A percentile compares a stretch with the other conserved stretches of the same genome.
phyloP scores from a whole-genome alignment of 768 basidiomycete genomes.

The Mrakia frigida region DNA sequence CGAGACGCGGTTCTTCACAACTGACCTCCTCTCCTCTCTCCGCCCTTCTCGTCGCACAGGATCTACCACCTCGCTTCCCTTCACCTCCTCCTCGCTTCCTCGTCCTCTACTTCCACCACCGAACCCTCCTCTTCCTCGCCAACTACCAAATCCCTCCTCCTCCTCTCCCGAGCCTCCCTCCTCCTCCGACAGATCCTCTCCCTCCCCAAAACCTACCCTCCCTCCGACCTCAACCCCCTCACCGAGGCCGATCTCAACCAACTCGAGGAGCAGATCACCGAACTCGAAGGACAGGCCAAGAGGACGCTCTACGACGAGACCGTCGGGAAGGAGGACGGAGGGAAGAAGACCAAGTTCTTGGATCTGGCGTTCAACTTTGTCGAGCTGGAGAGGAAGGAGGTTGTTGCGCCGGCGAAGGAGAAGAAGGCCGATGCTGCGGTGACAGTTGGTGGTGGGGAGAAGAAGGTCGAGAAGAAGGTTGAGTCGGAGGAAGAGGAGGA shows the following conservation, averaged over 20 bases:
- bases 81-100: conserved; percentile 17
- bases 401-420: neutral
- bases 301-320: neutral
- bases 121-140: conserved; percentile 62
- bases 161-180: conserved; percentile 65
- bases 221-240: conserved; percentile 55
- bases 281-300: conserved; percentile 55
- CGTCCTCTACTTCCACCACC: neutral
- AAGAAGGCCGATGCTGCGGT: neutral
- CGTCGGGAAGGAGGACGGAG: neutral
- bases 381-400: conserved; percentile 5
- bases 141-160: conserved; percentile 64
- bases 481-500: conserved; percentile 8
- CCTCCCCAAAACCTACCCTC: conserved; percentile 51
- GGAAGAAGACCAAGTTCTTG: neutral
- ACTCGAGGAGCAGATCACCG: conserved; percentile 54
- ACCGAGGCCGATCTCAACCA: conserved; percentile 47
- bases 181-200: conserved; percentile 64
- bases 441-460: neutral
- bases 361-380: conserved; percentile 22
- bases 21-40: neutral
- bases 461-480: neutral
- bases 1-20: conserved; percentile 21
- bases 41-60: conserved; percentile 45
- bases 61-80: conserved; percentile 54